Conservation (phyloP, 2,329 filamentous ascomycete genomes). For the Phyllosticta citriasiana region DNA sequence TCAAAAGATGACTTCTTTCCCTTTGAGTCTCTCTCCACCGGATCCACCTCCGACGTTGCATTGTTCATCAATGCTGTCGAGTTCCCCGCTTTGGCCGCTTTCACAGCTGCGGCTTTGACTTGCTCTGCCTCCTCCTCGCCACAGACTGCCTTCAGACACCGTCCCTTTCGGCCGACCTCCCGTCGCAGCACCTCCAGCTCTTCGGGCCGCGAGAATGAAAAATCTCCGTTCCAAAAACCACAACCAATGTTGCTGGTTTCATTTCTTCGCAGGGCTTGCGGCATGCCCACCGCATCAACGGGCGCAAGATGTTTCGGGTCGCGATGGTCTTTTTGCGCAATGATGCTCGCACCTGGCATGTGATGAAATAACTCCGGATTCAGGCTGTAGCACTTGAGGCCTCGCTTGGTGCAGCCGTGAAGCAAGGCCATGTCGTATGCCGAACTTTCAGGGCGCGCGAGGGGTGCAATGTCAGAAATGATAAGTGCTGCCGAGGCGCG, state of each 20-base stretch:
- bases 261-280: conserved; percentile 21
- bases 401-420: conserved; percentile 25
- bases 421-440: conserved; percentile 31
- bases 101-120: background rate
- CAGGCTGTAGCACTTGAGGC: conserved; percentile 32
- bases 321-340: conserved; percentile 22
- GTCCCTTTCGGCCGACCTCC: conserved; percentile 28
- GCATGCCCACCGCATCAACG: conserved; percentile 24
- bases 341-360: conserved; percentile 29
- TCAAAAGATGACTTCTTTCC: background rate
- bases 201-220: conserved; percentile 21
- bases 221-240: conserved; percentile 30
- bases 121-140: background rate
- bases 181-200: conserved; percentile 26
- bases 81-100: background rate
- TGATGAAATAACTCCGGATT: conserved; percentile 38
- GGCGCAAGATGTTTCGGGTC: conserved; percentile 19
- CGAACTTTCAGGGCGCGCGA: conserved; percentile 10
- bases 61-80: background rate
- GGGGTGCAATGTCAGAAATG: conserved; percentile 24
- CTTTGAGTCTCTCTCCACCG: background rate
- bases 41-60: background rate
- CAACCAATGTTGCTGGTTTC: conserved; percentile 30
- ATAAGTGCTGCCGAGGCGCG: conserved; percentile 21
- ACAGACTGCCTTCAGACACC: conserved; percentile 23